These are phyloP conservation scores for Eucalyptus pauciflora DNA, from an alignment of 345 rosid genomes.

Conservation along the genomic window DNA sequence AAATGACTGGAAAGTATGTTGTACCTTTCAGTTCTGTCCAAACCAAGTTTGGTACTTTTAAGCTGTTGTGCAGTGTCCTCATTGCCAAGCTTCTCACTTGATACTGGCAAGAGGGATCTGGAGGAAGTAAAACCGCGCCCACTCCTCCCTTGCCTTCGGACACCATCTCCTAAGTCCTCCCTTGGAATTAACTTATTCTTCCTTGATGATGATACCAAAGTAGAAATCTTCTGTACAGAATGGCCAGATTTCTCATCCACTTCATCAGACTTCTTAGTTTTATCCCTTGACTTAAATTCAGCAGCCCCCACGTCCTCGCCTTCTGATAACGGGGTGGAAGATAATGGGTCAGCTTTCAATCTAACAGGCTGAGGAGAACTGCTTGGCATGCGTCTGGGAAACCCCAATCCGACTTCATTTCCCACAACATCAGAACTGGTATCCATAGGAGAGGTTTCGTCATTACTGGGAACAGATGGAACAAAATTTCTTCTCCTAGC, in stretches of 20 bases:
- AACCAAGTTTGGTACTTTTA: constrained; percentile 58
- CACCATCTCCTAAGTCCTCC: constrained; percentile 70
- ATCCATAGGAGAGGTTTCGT: constrained; percentile 55
- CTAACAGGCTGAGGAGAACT: constrained; percentile 78
- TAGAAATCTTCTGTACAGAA: constrained; percentile 53
- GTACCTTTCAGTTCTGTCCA: constrained; percentile 77
- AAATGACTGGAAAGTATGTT: neutral
- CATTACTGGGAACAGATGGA: constrained; percentile 66
- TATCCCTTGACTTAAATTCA: constrained; percentile 68
- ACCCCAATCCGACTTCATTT: constrained; percentile 55
- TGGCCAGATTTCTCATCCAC: constrained; percentile 61
- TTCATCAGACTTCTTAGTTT: constrained; percentile 60
- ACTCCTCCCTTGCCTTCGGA: constrained; percentile 80
- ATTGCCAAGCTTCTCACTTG: constrained; percentile 54
- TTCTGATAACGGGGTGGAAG: constrained; percentile 72
- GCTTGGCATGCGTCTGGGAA: constrained; percentile 41
- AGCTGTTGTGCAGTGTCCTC: constrained; percentile 82
- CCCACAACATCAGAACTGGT: constrained; percentile 53
- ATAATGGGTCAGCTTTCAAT: constrained; percentile 58
- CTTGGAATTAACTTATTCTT: constrained; percentile 60
- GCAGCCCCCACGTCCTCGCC: constrained; percentile 85
- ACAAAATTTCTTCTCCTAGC: constrained; percentile 77
- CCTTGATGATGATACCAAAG: constrained; percentile 44
- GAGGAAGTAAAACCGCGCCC: constrained; percentile 59
- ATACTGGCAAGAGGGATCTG: constrained; percentile 49